Evolutionary conservation across 177 flowering plant genomes (phyloP).

Genomic region (Telopea speciosissima): DNA sequence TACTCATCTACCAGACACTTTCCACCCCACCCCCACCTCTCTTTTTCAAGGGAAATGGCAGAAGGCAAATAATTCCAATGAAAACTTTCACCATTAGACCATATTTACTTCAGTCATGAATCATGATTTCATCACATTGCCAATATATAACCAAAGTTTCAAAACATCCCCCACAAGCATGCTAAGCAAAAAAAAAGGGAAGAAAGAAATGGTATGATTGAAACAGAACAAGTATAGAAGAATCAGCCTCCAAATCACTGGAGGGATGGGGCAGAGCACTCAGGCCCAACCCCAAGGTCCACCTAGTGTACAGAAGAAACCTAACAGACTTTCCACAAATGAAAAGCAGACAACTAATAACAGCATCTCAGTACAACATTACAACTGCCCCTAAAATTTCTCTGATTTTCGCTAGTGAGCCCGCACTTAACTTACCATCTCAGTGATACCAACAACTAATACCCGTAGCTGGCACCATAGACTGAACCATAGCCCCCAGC

Average conservation of each 20-base stretch:
- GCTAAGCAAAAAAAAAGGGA: background rate
- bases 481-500: slow-evolving; percentile 36
- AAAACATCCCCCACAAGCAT: background rate
- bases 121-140: too few species aligned
- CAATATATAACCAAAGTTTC: background rate
- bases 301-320: slow-evolving; percentile 8
- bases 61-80: too few species aligned
- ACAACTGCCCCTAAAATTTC: background rate
- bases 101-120: too few species aligned
- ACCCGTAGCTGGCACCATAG: slow-evolving; percentile 45
- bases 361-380: background rate
- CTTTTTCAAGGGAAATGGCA: too few species aligned
- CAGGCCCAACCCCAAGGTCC: background rate
- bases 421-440: background rate
- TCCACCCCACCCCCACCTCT: too few species aligned
- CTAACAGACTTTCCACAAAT: background rate
- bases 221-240: background rate
- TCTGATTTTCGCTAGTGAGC: background rate
- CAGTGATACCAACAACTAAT: slow-evolving; percentile 15
- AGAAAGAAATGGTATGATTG: background rate
- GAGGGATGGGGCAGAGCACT: background rate
- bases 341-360: slow-evolving; percentile 1
- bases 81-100: too few species aligned
- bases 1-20: too few species aligned
- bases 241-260: background rate